Evolutionary conservation across 2,329 filamentous ascomycete genomes (phyloP).

Genomic region (Cladophialophora immunda): DNA sequence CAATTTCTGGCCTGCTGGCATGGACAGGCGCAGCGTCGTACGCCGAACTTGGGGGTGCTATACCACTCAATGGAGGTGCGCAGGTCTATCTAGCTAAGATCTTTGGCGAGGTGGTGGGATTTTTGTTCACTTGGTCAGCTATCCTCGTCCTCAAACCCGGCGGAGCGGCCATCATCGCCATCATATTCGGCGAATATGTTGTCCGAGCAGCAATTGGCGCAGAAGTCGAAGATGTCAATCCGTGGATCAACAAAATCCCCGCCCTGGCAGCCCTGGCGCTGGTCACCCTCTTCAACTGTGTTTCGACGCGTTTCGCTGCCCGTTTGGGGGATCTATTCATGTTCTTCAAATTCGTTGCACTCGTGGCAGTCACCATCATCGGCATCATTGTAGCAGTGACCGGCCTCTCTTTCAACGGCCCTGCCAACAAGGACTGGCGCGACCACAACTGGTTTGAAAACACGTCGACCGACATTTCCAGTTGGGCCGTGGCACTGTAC

Average conservation of each 20-base stretch:
- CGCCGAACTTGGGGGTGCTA: conserved; percentile 93
- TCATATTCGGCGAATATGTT: conserved; percentile 98
- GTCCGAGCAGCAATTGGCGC: conserved; percentile 85
- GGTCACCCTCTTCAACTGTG: conserved; percentile 86
- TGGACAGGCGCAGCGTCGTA: conserved; percentile 97
- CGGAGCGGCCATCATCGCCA: conserved; percentile 90
- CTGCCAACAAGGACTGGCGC: conserved; percentile 86
- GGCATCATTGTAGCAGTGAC: conserved; percentile 90
- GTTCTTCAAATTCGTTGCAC: conserved; percentile 93
- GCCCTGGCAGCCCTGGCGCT: conserved; percentile 77
- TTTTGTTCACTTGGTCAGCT: conserved; percentile 95
- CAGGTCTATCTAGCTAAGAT: conserved; percentile 97
- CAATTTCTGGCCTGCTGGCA: conserved; percentile 86
- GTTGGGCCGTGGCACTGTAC: conserved; percentile 94
- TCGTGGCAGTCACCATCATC: conserved; percentile 84
- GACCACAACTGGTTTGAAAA: conserved; percentile 85
- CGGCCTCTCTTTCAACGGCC: conserved; percentile 78
- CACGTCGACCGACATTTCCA: conserved; percentile 79
- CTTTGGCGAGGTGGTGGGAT: conserved; percentile 90
- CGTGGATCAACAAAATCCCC: conserved; percentile 90
- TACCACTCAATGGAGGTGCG: conserved; percentile 91
- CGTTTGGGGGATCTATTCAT: conserved; percentile 91
- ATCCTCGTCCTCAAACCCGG: conserved; percentile 94
- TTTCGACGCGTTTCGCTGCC: conserved; percentile 88
- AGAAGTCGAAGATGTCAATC: conserved; percentile 80